Conservation (phyloP, 257 asterid genomes). For the Penstemon newberryi region DNA sequence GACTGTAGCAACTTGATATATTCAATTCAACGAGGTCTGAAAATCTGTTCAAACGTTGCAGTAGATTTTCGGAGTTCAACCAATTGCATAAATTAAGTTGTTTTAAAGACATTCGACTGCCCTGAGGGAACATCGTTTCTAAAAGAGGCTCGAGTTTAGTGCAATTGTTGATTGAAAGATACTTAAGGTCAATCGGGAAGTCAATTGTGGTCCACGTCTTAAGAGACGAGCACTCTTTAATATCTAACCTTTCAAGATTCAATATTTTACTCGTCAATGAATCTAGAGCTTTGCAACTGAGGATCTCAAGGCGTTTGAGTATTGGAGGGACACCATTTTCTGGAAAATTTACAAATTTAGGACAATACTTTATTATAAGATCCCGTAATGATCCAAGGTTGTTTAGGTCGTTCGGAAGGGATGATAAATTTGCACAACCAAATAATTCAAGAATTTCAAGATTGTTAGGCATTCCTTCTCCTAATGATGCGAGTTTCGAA, state of each 20-base stretch:
- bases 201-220: conserved; percentile 43
- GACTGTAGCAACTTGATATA: conserved; percentile 42
- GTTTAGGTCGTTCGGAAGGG: conserved; percentile 52
- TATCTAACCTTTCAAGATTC: conserved; percentile 58
- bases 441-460: conserved; percentile 67
- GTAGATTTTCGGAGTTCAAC: conserved; percentile 47
- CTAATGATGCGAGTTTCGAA: conserved; percentile 44
- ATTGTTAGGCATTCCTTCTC: conserved; percentile 56
- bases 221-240: conserved; percentile 62
- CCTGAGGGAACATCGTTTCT: conserved; percentile 33
- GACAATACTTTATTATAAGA: conserved; percentile 56
- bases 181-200: conserved; percentile 54
- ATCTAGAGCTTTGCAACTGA: conserved; percentile 51
- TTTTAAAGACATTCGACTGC: conserved; percentile 45
- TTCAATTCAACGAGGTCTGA: conserved; percentile 49
- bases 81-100: conserved; percentile 52
- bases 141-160: conserved; percentile 49
- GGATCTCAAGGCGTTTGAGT: conserved; percentile 67
- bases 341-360: conserved; percentile 42
- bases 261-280: conserved; percentile 51
- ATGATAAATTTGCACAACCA: conserved; percentile 39
- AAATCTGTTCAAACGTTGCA: conserved; percentile 40
- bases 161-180: conserved; percentile 54
- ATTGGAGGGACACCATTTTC: conserved; percentile 52
- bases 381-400: conserved; percentile 43